Conservation (phyloP, 345 rosid genomes). For the Citrus maxima region DNA sequence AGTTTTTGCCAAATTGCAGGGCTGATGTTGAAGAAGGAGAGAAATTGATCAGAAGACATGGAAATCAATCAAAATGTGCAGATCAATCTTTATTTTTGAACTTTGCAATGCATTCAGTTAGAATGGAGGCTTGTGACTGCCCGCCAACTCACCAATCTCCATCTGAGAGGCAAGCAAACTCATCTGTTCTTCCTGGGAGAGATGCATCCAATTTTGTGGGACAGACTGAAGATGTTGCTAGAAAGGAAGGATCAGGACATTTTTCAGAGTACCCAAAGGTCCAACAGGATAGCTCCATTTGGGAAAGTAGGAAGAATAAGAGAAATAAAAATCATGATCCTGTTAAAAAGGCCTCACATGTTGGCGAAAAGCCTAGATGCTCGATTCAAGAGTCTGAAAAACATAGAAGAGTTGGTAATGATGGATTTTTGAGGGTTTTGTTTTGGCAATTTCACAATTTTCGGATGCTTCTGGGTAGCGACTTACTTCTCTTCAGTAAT, state of each 20-base stretch:
- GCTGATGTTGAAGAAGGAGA: conserved; percentile 96
- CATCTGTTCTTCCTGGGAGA: conserved; percentile 61
- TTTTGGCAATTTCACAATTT: conserved; percentile 98
- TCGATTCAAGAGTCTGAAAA: conserved; percentile 81
- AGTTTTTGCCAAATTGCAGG: conserved; percentile 36
- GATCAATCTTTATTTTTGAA: conserved; percentile 84
- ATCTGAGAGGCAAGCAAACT: conserved; percentile 43
- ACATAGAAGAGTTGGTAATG: conserved; percentile 60
- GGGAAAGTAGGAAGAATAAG: conserved; percentile 52
- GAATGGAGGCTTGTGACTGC: conserved; percentile 98
- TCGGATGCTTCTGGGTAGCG: conserved; percentile 94
- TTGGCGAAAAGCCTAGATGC: conserved; percentile 70
- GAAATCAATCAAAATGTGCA: conserved; percentile 71
- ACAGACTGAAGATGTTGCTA: conserved; percentile 37
- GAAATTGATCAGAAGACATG: conserved; percentile 71
- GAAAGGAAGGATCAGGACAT: conserved; percentile 35
- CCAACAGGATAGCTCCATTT: conserved; percentile 51
- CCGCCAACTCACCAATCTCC: conserved; percentile 62
- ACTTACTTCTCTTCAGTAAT: conserved; percentile 89
- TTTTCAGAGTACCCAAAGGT: conserved; percentile 45
- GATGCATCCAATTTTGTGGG: conserved; percentile 40
- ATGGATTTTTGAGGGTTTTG: conserved; percentile 75
- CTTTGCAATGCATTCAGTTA: conserved; percentile 98
- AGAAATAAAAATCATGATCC: conserved; percentile 55
- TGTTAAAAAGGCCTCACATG: conserved; percentile 50